Evolutionary conservation across 1,139 yeast species (phyloP), one percentile per base, ranked within the genome.

Genomic region (Diutina mesorugosa): DNA sequence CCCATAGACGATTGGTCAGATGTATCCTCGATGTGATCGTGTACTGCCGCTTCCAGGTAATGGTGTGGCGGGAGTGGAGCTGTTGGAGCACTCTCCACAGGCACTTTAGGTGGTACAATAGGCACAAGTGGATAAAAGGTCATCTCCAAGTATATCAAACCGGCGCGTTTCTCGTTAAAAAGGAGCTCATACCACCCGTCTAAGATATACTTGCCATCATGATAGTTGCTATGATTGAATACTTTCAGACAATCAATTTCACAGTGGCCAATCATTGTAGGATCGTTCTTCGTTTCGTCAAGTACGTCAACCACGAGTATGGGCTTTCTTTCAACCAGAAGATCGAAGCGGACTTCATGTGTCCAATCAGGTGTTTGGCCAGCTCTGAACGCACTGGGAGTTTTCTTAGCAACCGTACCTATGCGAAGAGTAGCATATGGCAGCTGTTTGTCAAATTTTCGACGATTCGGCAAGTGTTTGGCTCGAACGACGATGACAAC

Each of bases 301-400:
- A 91, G 79, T 1, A 90, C 84, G 55, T 89, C 90, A 1, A 93
- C 72, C 60, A 82, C 82, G 69, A 93, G 68, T 0, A 76, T 61
- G 1, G 90, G 87, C 58, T 76, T 79, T 32, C 87, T 76, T 53
- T 85, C 87, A 28, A 87, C 76, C 1, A 83, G 75, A 47, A 87
- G 67, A 50, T 80, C 77, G 68, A 87, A 90, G 61, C 93, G 75
- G 55, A 85, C 77, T 62, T 88, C 91, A 62, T 84, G 85, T 60
- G 88, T 86, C 89, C 96, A 90, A 52, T 77, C 81, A 0, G 97
- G 97, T 2, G 89, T 86, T 67, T 90, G 97, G 1, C 97, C 97
- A 1, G 96, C 97, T 61, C 97, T 72, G 61, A 80, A 79, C 59
- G 86, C 82, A 0, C 88, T 75, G 32, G 83, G 83, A 0, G 96